phyloP scores from a whole-genome alignment of 2,329 filamentous ascomycete species.

The Epichloe gansuensis region DNA sequence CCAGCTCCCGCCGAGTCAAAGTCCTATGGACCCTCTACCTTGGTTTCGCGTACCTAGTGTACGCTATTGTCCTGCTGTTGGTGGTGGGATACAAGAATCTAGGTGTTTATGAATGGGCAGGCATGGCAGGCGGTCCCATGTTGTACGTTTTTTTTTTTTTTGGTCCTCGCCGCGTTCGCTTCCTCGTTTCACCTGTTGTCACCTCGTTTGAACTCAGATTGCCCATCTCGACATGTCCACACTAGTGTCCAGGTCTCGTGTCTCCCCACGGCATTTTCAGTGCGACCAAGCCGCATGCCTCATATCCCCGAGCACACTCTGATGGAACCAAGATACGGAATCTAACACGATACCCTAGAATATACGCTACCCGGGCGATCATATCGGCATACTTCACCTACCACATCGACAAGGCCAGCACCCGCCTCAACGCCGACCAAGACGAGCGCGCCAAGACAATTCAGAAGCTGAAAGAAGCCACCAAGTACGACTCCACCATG shows the following conservation, averaged over 20 bases:
- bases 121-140: conserved; percentile 65
- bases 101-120: conserved; percentile 64
- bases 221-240: too few relatives aligned
- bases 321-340: neutral
- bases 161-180: neutral
- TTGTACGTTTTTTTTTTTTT: conserved; percentile 38
- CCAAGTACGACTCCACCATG: conserved; percentile 90
- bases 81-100: conserved; percentile 77
- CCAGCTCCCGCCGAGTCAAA: conserved; percentile 63
- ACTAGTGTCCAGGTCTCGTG: too few relatives aligned
- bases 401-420: conserved; percentile 58
- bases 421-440: conserved; percentile 61
- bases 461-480: conserved; percentile 85
- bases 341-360: conserved; percentile 37
- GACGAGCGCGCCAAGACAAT: conserved; percentile 78
- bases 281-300: too few relatives aligned
- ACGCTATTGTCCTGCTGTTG: conserved; percentile 66
- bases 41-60: conserved; percentile 80
- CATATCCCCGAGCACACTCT: neutral
- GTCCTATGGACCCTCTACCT: conserved; percentile 86
- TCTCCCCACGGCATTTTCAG: too few relatives aligned
- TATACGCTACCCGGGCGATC: conserved; percentile 59
- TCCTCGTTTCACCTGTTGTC: too few relatives aligned
- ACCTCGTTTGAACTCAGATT: too few relatives aligned
- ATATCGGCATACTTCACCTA: conserved; percentile 68